Conservation (phyloP, 1,139 yeast genomes). For the Taphrina confusa region DNA sequence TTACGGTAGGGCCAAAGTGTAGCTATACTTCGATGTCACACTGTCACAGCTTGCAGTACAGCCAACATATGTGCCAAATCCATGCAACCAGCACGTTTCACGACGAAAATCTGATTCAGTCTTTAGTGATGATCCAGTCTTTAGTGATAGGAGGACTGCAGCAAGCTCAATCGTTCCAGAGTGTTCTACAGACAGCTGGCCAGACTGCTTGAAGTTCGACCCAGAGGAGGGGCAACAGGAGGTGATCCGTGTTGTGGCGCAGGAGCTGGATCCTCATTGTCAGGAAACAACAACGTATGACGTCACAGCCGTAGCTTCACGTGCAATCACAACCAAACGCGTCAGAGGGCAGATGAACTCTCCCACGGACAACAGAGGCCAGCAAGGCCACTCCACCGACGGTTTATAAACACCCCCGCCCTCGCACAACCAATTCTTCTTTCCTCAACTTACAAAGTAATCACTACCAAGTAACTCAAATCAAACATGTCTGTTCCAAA, state of each 20-base stretch:
- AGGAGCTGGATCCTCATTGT: neutral
- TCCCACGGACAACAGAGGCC: neutral
- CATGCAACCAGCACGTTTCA: too few relatives aligned
- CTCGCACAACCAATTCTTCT: slow-evolving; percentile 9
- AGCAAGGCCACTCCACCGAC: slow-evolving; percentile 6
- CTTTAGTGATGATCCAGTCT: too few relatives aligned
- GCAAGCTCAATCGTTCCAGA: too few relatives aligned
- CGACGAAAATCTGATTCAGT: too few relatives aligned
- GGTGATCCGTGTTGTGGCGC: slow-evolving; percentile 22
- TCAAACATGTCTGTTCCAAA: slow-evolving; percentile 26
- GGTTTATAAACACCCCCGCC: slow-evolving; percentile 22
- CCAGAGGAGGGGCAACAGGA: too few relatives aligned
- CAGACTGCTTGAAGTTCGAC: too few relatives aligned
- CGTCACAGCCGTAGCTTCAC: slow-evolving; percentile 10
- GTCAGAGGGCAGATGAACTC: slow-evolving; percentile 14
- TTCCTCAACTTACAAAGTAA: neutral
- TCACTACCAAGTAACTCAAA: slow-evolving; percentile 8
- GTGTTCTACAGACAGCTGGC: too few relatives aligned
- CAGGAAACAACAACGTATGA: neutral
- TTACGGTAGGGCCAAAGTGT: too few relatives aligned
- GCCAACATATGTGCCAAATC: too few relatives aligned
- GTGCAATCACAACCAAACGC: slow-evolving; percentile 12
- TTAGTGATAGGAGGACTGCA: too few relatives aligned
- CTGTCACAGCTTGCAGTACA: too few relatives aligned
- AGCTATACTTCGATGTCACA: too few relatives aligned